Base-by-base conservation (phyloP, 805 yeast species). In the Kregervanrija delftensis region DNA sequence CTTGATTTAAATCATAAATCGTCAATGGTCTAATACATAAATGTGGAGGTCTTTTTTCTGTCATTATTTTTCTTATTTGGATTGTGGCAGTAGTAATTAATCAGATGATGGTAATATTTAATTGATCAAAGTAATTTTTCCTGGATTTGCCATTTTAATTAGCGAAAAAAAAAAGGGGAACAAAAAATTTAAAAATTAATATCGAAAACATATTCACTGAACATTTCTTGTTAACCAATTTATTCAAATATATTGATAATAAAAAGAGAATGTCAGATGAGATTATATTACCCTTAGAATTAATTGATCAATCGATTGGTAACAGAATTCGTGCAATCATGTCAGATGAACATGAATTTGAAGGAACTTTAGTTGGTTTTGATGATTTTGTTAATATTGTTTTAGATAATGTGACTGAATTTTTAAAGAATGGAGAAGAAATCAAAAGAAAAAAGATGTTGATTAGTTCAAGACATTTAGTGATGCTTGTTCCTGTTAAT, bases 321-420 rank as follows among this genome's bases (percentile, higher is more conserved):
- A 79, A 87, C 31, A 72, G 75, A 44, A 79, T 91, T 35, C 78
- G 85, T 75, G 86, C 89, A 22, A 72, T 87, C 42, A 70, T 87
- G 66, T 72, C 74, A 38, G 69, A 65, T 49, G 70, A 73, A 47
- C 79, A 79, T 60, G 97, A 90, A 61, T 93, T 88, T 60, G 74
- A 76, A n/a, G 99, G 99, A 1, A 86, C 81, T 4, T 70, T 93
- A 42, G 77, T 84, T 30, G 98, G 98, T 1, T 91, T 91, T 63
- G 99, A 93, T 61, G 98, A 93, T 64, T 91, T 83, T 56, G 97
- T 93, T 48, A 93, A 87, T 60, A 80, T 90, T 64, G 95, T 93
- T 10, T 72, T 93, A 42, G 86, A 85, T 54, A 82, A 90, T 55
- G 97, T 84, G 33, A 73, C 74, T 8, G 96, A 86, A 55, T 68